These are phyloP conservation scores for Globisporangium uncinulatum DNA, from an alignment of 352 stramenopile species.

Conservation along the genomic window DNA sequence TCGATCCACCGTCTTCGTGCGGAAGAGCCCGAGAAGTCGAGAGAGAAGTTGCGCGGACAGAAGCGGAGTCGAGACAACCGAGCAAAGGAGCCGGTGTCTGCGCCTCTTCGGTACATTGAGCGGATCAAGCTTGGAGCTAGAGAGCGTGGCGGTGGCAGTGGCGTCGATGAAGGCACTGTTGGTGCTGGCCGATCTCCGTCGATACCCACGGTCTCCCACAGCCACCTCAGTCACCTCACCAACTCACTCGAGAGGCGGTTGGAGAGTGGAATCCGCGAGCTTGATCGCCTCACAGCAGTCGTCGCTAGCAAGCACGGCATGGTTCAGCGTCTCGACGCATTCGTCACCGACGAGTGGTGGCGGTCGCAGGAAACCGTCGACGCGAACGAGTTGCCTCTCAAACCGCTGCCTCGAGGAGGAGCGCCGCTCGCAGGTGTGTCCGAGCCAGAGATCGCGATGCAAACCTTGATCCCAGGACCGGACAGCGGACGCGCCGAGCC, in stretches of 20 bases:
- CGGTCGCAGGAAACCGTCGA: not conserved
- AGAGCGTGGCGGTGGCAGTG: slow-evolving; percentile 9
- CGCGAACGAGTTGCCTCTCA: not conserved
- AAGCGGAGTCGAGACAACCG: slow-evolving; percentile 31
- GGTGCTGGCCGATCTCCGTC: not conserved
- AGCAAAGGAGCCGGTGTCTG: slow-evolving; percentile 1
- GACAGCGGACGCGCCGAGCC: not conserved
- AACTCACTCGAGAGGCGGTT: slow-evolving; percentile 39
- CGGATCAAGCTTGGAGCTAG: slow-evolving; percentile 39
- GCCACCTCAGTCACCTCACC: slow-evolving; percentile 40
- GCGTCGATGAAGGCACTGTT: not conserved
- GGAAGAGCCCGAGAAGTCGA: slow-evolving; percentile 14
- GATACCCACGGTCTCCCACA: slow-evolving; percentile 13
- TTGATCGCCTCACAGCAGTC: slow-evolving; percentile 33
- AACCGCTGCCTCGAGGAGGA: not conserved
- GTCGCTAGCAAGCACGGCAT: slow-evolving; percentile 37
- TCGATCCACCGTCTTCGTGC: slow-evolving; percentile 35
- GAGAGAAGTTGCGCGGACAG: slow-evolving; percentile 10
- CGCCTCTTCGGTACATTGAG: slow-evolving; percentile 44
- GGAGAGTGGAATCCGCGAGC: slow-evolving; percentile 23
- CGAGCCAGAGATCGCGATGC: slow-evolving; percentile 1
- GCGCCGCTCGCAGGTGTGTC: not conserved
- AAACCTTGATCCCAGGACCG: slow-evolving; percentile 3
- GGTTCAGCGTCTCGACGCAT: slow-evolving; percentile 21
- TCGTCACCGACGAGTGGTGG: slow-evolving; percentile 29